Evolutionary conservation across 2,329 filamentous ascomycete species (phyloP), one percentile per base, ranked within the genome.

Genomic region (Aspergillus pseudoglaucus): DNA sequence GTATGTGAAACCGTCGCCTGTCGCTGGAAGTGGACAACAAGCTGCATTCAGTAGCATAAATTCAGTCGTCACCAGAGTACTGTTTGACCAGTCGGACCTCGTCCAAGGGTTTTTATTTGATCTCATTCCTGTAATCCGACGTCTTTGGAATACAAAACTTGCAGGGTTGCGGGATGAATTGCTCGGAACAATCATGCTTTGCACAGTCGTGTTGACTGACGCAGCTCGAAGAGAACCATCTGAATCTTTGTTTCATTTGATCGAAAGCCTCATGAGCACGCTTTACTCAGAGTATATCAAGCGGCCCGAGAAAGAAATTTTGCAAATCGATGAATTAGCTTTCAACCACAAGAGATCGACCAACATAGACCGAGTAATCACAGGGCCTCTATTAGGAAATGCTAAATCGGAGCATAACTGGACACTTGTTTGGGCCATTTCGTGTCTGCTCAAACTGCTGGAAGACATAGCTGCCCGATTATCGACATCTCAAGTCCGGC

Each of bases 281-380:
- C 69, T 98, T n/a, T 85, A 84, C 72, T 71, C 72, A 7, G 91
- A 96, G 59, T 97, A 97, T 66, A 76, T 81, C 3, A 83, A 76
- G 53, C 79, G 89, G 51, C 75, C 82, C 32, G 82, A 87, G 42
- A 81, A 82, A 49, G 83, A 87, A 42, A 80, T 84, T 33, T 75
- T 97, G 9, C 85, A 89, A 53, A 70, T 94, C n/a, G 82, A 88
- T 51, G 87, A 96, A 58, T 63, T 96, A 22, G 71, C 76, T 0
- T 86, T 87, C 59, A 72, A 61, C 62, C 53, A 57, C 30, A 49
- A 42, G 22, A 53, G 47, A 41, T 48, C 49, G 7, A 43, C 44
- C 17, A 67, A 67, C 12, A 67, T 78, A 10, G 60, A 70, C n/a
- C 49, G 53, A 18, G 59, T 55, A 20, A 53, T 61, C 25, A 66